These are phyloP conservation scores for Raffaelea albimanens DNA, from an alignment of 2,329 filamentous ascomycete species.

Conservation along the genomic window DNA sequence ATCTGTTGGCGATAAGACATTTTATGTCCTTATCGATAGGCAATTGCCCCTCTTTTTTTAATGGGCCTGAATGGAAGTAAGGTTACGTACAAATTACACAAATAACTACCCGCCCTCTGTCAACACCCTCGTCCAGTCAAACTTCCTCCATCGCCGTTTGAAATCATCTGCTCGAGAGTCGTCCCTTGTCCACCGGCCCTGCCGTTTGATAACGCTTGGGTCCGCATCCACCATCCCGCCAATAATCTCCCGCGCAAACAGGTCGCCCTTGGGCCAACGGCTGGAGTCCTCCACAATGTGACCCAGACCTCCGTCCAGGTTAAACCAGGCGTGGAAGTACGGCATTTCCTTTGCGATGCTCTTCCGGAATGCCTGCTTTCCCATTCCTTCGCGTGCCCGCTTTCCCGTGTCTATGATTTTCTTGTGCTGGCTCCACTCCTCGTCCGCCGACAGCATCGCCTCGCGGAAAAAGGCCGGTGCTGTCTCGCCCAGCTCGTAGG, in stretches of 20 bases:
- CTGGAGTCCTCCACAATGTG: conserved; percentile 83
- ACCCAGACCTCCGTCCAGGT: conserved; percentile 80
- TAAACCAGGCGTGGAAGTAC: conserved; percentile 97
- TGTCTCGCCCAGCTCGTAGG: conserved; percentile 82
- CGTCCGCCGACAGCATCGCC: conserved; percentile 77
- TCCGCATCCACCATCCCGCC: conserved; percentile 85
- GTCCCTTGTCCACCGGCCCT: conserved; percentile 71
- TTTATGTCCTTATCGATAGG: no score
- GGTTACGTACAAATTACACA: background rate
- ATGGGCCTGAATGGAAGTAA: no score
- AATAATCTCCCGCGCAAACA: conserved; percentile 86
- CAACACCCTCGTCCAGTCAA: conserved; percentile 70
- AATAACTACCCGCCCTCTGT: conserved; percentile 21
- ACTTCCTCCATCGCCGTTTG: conserved; percentile 78
- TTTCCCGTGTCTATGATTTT: conserved; percentile 85
- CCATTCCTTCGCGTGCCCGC: conserved; percentile 55
- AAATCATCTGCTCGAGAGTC: conserved; percentile 67
- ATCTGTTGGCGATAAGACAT: no score
- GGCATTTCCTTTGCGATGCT: conserved; percentile 91
- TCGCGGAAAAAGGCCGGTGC: conserved; percentile 94
- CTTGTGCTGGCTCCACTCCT: conserved; percentile 92
- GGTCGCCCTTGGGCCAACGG: conserved; percentile 80
- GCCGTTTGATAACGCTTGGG: conserved; percentile 76
- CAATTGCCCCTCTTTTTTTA: no score
- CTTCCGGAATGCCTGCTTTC: conserved; percentile 71